Percentiles rank a stretch among this genome's conserved stretches.
These are phyloP conservation scores for Xerocomellus intermedius DNA, from an alignment of 768 basidiomycete genomes.

Conservation along the genomic window DNA sequence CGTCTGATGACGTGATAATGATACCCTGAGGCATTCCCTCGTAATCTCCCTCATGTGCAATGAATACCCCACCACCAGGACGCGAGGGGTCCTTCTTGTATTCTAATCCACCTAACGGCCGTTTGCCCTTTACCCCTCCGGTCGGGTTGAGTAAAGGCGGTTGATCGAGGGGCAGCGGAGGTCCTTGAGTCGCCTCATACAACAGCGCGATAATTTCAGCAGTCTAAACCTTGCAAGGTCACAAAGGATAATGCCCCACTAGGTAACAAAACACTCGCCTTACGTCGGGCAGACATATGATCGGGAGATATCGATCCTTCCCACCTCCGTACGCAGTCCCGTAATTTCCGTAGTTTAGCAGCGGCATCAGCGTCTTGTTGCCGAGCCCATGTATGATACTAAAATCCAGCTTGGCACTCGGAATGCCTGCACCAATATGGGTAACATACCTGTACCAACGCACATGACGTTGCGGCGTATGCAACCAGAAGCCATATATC, in stretches of 20 bases:
- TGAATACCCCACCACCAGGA: slow-evolving; percentile 85
- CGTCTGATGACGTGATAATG: slow-evolving; percentile 50
- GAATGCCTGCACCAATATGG: not conserved
- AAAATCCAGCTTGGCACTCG: slow-evolving; percentile 9
- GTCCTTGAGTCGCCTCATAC: slow-evolving; percentile 92
- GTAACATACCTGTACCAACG: slow-evolving; percentile 77
- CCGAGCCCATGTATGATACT: slow-evolving; percentile 95
- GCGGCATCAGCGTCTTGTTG: slow-evolving; percentile 75
- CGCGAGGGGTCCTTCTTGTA: slow-evolving; percentile 79
- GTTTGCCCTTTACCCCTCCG: slow-evolving; percentile 60
- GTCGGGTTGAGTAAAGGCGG: slow-evolving; percentile 76
- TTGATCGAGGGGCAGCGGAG: slow-evolving; percentile 50
- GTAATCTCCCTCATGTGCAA: slow-evolving; percentile 55
- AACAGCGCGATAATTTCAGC: slow-evolving; percentile 90
- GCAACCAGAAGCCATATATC: slow-evolving; percentile 87
- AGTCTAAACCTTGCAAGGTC: slow-evolving; percentile 48
- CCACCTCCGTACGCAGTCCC: slow-evolving; percentile 86
- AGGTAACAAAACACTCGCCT: slow-evolving; percentile 46
- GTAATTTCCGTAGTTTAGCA: slow-evolving; percentile 70
- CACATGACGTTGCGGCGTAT: slow-evolving; percentile 85
- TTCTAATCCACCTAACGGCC: slow-evolving; percentile 52
- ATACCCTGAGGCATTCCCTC: slow-evolving; percentile 55
- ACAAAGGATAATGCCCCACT: not conserved
- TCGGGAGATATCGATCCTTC: slow-evolving; percentile 84
- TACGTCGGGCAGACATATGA: slow-evolving; percentile 92